phyloP scores from a whole-genome alignment of 1,284 basidiomycete genomes.

The Porodaedalea pini region DNA sequence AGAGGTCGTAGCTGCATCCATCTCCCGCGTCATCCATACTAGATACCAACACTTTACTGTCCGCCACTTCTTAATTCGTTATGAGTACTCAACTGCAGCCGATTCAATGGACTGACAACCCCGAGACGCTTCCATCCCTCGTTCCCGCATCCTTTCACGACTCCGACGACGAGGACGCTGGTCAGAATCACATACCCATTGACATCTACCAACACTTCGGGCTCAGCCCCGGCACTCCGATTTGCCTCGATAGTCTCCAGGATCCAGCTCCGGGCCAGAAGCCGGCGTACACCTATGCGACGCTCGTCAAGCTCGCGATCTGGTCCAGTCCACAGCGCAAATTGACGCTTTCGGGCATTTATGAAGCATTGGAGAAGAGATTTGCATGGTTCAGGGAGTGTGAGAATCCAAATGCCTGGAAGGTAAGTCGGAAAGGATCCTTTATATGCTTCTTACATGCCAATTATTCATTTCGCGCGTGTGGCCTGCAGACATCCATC shows the following conservation, averaged over 20 bases:
- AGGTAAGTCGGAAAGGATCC: slow-evolving; percentile 42
- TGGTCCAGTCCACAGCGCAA: slow-evolving; percentile 54
- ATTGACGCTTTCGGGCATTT: slow-evolving; percentile 66
- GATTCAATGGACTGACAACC: background rate
- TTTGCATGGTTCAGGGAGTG: slow-evolving; percentile 57
- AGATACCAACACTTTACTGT: background rate
- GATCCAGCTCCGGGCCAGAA: slow-evolving; percentile 49
- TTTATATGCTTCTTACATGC: slow-evolving; percentile 9
- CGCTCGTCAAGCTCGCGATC: slow-evolving; percentile 69
- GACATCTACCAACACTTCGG: slow-evolving; percentile 18
- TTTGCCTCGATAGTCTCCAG: slow-evolving; percentile 47
- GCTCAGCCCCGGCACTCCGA: slow-evolving; percentile 29
- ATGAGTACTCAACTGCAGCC: background rate
- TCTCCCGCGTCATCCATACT: too few relatives aligned
- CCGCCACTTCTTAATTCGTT: background rate
- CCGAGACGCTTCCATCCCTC: slow-evolving; percentile 6
- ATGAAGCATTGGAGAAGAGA: slow-evolving; percentile 50
- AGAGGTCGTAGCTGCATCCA: too few relatives aligned
- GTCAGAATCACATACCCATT: slow-evolving; percentile 5
- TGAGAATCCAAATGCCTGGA: slow-evolving; percentile 51
- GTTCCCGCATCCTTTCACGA: slow-evolving; percentile 19
- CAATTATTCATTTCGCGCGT: slow-evolving; percentile 10
- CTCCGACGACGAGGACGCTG: slow-evolving; percentile 9
- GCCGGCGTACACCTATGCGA: slow-evolving; percentile 54
- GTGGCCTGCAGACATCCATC: slow-evolving; percentile 64